phyloP scores from a whole-genome alignment of 805 yeast genomes.

The Barnettozyma sp. region DNA sequence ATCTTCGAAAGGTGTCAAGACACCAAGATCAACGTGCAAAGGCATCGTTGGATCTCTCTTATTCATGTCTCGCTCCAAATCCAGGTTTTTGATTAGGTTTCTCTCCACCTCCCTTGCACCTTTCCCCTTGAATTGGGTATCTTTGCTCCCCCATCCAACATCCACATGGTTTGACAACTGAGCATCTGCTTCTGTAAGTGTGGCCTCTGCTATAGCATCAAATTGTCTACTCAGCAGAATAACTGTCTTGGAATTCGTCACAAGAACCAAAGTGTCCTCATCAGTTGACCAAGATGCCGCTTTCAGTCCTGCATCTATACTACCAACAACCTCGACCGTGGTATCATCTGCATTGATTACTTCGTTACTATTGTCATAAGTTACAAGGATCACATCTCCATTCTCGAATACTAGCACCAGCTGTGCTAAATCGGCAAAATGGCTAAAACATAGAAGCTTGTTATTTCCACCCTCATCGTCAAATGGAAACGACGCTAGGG shows the following conservation, averaged over 20 bases:
- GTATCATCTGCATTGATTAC: slow-evolving; percentile 45
- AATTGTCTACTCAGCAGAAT: slow-evolving; percentile 66
- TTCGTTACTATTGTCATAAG: slow-evolving; percentile 41
- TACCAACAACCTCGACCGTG: slow-evolving; percentile 67
- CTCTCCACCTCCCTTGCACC: slow-evolving; percentile 81
- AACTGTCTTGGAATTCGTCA: slow-evolving; percentile 55
- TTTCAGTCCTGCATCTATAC: slow-evolving; percentile 66
- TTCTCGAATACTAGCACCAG: slow-evolving; percentile 58
- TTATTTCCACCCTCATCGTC: slow-evolving; percentile 27
- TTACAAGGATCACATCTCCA: slow-evolving; percentile 71
- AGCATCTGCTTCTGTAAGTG: slow-evolving; percentile 48
- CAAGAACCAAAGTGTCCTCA: slow-evolving; percentile 73
- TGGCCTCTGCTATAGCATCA: slow-evolving; percentile 69
- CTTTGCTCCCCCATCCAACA: slow-evolving; percentile 98
- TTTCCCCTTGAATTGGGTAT: slow-evolving; percentile 92
- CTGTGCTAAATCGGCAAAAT: slow-evolving; percentile 63
- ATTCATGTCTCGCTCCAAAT: slow-evolving; percentile 57
- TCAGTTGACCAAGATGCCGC: slow-evolving; percentile 87
- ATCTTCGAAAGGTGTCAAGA: slow-evolving; percentile 48
- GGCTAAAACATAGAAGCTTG: slow-evolving; percentile 48
- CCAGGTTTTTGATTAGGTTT: slow-evolving; percentile 45
- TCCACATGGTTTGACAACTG: slow-evolving; percentile 73
- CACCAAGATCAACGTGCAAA: slow-evolving; percentile 63
- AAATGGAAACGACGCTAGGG: slow-evolving; percentile 55
- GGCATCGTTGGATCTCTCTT: slow-evolving; percentile 88